Base-by-base conservation (phyloP, 805 yeast species). In the Saccharomycopsis vini region DNA sequence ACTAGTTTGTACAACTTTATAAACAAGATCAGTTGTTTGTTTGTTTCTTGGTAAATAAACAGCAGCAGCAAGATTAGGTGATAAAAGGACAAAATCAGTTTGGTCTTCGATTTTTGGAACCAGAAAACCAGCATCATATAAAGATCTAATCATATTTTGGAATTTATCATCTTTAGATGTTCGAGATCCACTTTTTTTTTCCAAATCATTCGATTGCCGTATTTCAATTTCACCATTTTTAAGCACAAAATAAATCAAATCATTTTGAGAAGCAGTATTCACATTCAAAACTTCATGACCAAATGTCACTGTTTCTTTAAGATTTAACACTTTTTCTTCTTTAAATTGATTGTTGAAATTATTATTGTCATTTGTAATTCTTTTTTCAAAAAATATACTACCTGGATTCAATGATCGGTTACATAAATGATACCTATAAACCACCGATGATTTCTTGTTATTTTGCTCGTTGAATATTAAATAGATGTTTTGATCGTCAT, bases 91-190 rank as follows among this genome's bases (percentile, higher is more conserved):
- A 39, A 19, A 38, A 9, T 10, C 16, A 4, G 21, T 18, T 6
- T 23, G 16, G 23, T 34, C 38, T n/a, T 33, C 18, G 12, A 42
- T 15, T 22, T 34, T 24, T 21, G 19, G 31, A 35, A 77, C 66
- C 39, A 62, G 57, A 54, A 71, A 79, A 0, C 83, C 85, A 4
- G 73, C 66, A 50, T 78, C 83, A 24, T 68, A 60, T 2, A 78
- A 52, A 0, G 74, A 61, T 2, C 31, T 21, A 5, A 40, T 31
- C 20, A 7, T 3, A 13, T 33, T 4, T 29, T 21, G 16, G 54
- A 33, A 3, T 48, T 36, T 28, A 1, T 81, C 81, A 51, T 62
- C 63, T 15, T 63, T 64, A 3, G 74, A 45, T 10, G 16, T 30
- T 5, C 15, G 6, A 5, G 7, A 5, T 6, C 28, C 40, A 6